Percentiles rank a stretch among this genome's conserved stretches.
phyloP scores from a whole-genome alignment of 2,329 filamentous ascomycete genomes.

The Davidsoniella neocaledoniae region DNA sequence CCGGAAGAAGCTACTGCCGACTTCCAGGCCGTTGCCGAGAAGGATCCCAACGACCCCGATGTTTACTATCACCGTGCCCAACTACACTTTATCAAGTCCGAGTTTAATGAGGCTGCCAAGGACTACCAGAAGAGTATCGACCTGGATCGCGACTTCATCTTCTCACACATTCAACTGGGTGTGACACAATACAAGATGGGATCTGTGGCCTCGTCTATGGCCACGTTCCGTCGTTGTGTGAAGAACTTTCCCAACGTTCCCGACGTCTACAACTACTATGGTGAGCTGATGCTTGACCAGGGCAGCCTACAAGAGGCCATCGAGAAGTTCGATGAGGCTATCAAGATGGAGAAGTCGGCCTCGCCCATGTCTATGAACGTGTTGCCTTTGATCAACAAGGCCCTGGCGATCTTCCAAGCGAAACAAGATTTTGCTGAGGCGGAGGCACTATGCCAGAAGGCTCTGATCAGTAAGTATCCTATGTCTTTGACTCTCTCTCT shows the following conservation, averaged over 20 bases:
- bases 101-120: conserved; percentile 85
- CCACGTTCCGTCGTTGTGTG: conserved; percentile 89
- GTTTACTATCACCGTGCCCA: conserved; percentile 99
- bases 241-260: conserved; percentile 97
- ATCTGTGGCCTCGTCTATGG: conserved; percentile 93
- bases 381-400: conserved; percentile 94
- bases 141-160: conserved; percentile 89
- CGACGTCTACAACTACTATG: conserved; percentile 99
- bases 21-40: conserved; percentile 68
- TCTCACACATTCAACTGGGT: conserved; percentile 97
- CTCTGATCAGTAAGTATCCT: conserved; percentile 66
- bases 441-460: conserved; percentile 93
- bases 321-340: conserved; percentile 95
- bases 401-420: conserved; percentile 91
- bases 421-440: conserved; percentile 92
- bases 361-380: conserved; percentile 97
- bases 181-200: conserved; percentile 99
- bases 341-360: conserved; percentile 91
- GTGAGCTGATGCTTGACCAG: conserved; percentile 90
- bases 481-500: background rate
- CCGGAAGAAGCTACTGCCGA: conserved; percentile 75
- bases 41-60: conserved; percentile 81
- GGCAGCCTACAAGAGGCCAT: conserved; percentile 90
- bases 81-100: conserved; percentile 91
- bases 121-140: conserved; percentile 99